Evolutionary conservation across 768 basidiomycete species (phyloP).

Genomic region (Boletus patriciae): DNA sequence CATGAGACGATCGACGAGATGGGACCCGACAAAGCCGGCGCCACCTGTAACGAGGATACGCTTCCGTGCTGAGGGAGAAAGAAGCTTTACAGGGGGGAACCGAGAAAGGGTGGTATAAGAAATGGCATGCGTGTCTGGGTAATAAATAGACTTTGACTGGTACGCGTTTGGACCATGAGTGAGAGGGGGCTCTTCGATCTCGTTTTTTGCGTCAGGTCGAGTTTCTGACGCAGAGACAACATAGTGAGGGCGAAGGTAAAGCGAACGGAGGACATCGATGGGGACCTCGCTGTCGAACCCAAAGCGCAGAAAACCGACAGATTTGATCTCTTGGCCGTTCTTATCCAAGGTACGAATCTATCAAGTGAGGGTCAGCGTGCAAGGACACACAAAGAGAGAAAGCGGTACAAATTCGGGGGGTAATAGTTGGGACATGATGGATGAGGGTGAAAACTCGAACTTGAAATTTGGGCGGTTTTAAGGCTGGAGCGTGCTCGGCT

Average conservation of each 20-base stretch:
- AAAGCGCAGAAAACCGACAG: slow-evolving; percentile 83
- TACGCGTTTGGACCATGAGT: slow-evolving; percentile 49
- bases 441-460: not conserved
- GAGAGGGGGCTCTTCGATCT: slow-evolving; percentile 31
- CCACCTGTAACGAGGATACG: slow-evolving; percentile 95
- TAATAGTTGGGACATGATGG: slow-evolving; percentile 24
- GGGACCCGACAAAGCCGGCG: slow-evolving; percentile 98
- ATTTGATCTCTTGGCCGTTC: slow-evolving; percentile 68
- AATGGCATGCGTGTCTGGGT: slow-evolving; percentile 76
- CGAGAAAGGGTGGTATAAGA: slow-evolving; percentile 90
- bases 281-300: slow-evolving; percentile 88
- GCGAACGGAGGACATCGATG: slow-evolving; percentile 76
- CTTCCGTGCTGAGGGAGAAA: slow-evolving; percentile 75
- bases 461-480: not conserved
- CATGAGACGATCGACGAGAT: slow-evolving; percentile 97
- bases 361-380: slow-evolving; percentile 8
- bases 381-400: not conserved
- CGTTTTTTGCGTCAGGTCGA: slow-evolving; percentile 39
- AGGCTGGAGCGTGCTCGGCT: too few relatives aligned
- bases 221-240: slow-evolving; percentile 44
- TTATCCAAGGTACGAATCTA: slow-evolving; percentile 71
- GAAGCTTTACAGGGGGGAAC: slow-evolving; percentile 90
- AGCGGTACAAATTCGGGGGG: slow-evolving; percentile 20
- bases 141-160: slow-evolving; percentile 85
- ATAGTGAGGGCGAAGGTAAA: slow-evolving; percentile 86